Evolutionary conservation across 2,329 filamentous ascomycete genomes (phyloP).

Genomic region (Cercospora sp.): DNA sequence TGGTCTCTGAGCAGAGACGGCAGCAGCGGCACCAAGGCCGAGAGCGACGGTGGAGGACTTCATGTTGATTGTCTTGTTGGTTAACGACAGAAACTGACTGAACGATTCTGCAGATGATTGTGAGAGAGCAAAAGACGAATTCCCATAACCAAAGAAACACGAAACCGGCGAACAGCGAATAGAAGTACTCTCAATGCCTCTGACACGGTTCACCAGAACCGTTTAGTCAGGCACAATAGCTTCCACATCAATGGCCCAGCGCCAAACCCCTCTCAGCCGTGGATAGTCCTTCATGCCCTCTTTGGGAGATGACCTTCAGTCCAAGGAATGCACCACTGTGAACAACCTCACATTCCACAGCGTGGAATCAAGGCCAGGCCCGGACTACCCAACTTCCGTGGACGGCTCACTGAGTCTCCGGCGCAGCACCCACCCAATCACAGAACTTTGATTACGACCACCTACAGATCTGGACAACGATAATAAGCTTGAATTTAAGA

Average conservation of each 20-base stretch:
- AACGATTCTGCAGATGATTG: background rate
- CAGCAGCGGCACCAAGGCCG: slow-evolving; percentile 28
- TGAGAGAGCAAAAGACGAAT: background rate
- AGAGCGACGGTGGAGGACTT: slow-evolving; percentile 22
- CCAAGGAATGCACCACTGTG: background rate
- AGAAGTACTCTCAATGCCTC: slow-evolving; percentile 15
- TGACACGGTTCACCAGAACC: background rate
- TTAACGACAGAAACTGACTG: slow-evolving; percentile 1
- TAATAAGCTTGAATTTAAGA: slow-evolving; percentile 16
- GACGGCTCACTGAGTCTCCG: slow-evolving; percentile 3
- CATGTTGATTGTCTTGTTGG: slow-evolving; percentile 15
- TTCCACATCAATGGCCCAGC: background rate
- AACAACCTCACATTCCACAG: background rate
- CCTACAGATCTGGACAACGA: background rate
- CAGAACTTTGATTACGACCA: background rate
- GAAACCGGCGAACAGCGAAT: slow-evolving; percentile 9
- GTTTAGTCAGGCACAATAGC: slow-evolving; percentile 11
- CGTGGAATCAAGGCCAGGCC: background rate
- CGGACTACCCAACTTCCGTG: slow-evolving; percentile 4
- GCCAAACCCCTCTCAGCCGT: slow-evolving; percentile 9
- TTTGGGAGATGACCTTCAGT: slow-evolving; percentile 2
- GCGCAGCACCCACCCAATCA: slow-evolving; percentile 1
- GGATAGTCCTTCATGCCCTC: background rate
- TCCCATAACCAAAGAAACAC: background rate
- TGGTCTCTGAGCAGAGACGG: slow-evolving; percentile 47